These are phyloP conservation scores for Dissoconium aciculare DNA, from an alignment of 2,329 filamentous ascomycete species.

Conservation along the genomic window DNA sequence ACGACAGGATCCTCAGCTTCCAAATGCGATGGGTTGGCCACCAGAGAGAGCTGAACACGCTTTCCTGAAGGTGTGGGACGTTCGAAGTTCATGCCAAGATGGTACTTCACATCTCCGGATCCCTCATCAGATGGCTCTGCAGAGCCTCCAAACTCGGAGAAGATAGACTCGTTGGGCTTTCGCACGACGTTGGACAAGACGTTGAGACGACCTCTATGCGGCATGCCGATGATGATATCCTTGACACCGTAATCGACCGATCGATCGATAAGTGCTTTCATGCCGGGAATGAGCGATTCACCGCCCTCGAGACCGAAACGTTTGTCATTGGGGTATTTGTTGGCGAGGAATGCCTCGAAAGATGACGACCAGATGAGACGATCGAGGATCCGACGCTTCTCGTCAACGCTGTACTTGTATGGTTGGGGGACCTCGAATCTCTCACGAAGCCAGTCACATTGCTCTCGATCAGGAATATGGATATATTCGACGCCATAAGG, in stretches of 20 bases:
- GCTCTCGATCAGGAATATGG: slow-evolving; percentile 91
- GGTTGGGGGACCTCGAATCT: slow-evolving; percentile 85
- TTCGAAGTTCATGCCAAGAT: slow-evolving; percentile 99
- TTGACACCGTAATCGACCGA: slow-evolving; percentile 98
- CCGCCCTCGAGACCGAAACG: slow-evolving; percentile 96
- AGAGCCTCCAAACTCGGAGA: slow-evolving; percentile 90
- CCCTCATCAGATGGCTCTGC: slow-evolving; percentile 83
- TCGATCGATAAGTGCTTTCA: slow-evolving; percentile 97
- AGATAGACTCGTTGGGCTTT: slow-evolving; percentile 99
- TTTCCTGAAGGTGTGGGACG: slow-evolving; percentile 95
- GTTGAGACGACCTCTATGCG: slow-evolving; percentile 94
- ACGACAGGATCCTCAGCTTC: slow-evolving; percentile 98
- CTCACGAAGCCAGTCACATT: slow-evolving; percentile 96
- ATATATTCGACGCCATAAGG: slow-evolving; percentile 98
- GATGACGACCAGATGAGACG: slow-evolving; percentile 97
- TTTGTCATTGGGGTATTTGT: slow-evolving; percentile 99
- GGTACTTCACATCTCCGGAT: slow-evolving; percentile 98
- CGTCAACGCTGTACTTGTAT: slow-evolving; percentile 94
- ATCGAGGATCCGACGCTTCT: slow-evolving; percentile 95
- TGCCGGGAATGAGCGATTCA: slow-evolving; percentile 90
- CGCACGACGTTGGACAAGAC: slow-evolving; percentile 96
- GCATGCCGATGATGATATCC: slow-evolving; percentile 99
- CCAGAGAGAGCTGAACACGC: slow-evolving; percentile 95
- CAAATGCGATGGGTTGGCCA: slow-evolving; percentile 95
- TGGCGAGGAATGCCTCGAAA: slow-evolving; percentile 88